phyloP scores from a whole-genome alignment of 768 basidiomycete species.

The Neoboletus brunneissimus region DNA sequence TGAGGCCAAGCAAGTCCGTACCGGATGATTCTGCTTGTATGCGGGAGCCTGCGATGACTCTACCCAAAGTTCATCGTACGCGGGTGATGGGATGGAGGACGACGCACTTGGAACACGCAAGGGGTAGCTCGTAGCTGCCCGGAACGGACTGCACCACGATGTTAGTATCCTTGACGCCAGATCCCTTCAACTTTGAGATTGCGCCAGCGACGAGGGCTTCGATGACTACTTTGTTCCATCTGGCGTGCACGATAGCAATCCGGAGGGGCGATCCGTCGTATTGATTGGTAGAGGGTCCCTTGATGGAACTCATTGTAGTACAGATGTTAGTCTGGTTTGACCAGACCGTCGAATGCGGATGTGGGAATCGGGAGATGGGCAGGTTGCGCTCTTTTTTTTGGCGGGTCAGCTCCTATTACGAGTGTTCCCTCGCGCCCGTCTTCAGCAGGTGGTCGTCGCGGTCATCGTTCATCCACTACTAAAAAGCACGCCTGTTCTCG shows the following conservation, averaged over 20 bases:
- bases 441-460: not conserved
- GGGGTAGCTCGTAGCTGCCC: slow-evolving; percentile 91
- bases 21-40: slow-evolving; percentile 74
- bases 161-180: slow-evolving; percentile 85
- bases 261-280: slow-evolving; percentile 82
- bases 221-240: slow-evolving; percentile 92
- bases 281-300: slow-evolving; percentile 62
- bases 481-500: not conserved
- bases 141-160: slow-evolving; percentile 92
- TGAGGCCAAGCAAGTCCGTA: slow-evolving; percentile 71
- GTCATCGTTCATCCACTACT: not conserved
- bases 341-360: not conserved
- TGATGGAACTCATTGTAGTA: slow-evolving; percentile 50
- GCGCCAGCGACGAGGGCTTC: slow-evolving; percentile 81
- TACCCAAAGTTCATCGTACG: slow-evolving; percentile 32
- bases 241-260: slow-evolving; percentile 89
- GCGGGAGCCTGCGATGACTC: slow-evolving; percentile 86
- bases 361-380: slow-evolving; percentile 17
- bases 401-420: not conserved
- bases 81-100: not conserved
- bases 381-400: not conserved
- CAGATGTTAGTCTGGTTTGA: not conserved
- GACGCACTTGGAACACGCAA: slow-evolving; percentile 78
- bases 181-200: slow-evolving; percentile 72
- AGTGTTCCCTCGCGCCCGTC: not conserved